Evolutionary conservation across 371 early-diverging fungal genomes (phyloP).

Genomic region (Rhizomucor pusillus): DNA sequence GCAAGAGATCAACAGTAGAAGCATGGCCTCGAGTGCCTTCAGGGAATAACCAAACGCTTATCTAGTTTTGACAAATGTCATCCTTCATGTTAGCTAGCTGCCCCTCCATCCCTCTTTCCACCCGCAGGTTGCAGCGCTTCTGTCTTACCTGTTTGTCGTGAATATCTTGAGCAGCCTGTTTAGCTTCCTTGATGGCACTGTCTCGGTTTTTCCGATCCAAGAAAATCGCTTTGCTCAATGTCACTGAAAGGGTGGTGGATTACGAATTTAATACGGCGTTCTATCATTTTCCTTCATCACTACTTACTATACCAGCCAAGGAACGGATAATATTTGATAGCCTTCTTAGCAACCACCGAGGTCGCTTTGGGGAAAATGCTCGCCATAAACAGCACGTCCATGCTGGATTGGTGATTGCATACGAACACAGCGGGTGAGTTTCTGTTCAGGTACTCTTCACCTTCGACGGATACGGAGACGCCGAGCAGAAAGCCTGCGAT

Average conservation of each 20-base stretch:
- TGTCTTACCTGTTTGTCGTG: slow-evolving; percentile 70
- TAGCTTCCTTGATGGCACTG: slow-evolving; percentile 78
- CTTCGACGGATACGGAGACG: slow-evolving; percentile 57
- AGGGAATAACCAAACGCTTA: slow-evolving; percentile 86
- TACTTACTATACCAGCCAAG: slow-evolving; percentile 86
- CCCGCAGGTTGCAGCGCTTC: slow-evolving; percentile 61
- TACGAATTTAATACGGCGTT: slow-evolving; percentile 31
- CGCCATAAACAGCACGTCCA: slow-evolving; percentile 78
- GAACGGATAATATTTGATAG: slow-evolving; percentile 79
- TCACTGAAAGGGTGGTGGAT: slow-evolving; percentile 60
- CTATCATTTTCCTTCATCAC: neutral
- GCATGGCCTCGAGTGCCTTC: slow-evolving; percentile 92
- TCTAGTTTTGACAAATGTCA: slow-evolving; percentile 30
- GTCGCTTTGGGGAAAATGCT: slow-evolving; percentile 70
- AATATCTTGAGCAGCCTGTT: slow-evolving; percentile 72
- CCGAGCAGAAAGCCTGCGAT: slow-evolving; percentile 52
- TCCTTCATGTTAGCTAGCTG: slow-evolving; percentile 64
- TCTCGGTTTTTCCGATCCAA: slow-evolving; percentile 84
- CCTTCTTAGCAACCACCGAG: slow-evolving; percentile 80
- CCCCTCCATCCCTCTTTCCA: slow-evolving; percentile 58
- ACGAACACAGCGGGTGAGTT: slow-evolving; percentile 66
- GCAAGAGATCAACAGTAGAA: slow-evolving; percentile 69
- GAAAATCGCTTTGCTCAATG: slow-evolving; percentile 77
- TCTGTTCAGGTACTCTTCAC: slow-evolving; percentile 52
- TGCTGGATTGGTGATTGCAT: slow-evolving; percentile 86